Conservation (phyloP, 1,139 yeast genomes). For the Waltiozyma solani region DNA sequence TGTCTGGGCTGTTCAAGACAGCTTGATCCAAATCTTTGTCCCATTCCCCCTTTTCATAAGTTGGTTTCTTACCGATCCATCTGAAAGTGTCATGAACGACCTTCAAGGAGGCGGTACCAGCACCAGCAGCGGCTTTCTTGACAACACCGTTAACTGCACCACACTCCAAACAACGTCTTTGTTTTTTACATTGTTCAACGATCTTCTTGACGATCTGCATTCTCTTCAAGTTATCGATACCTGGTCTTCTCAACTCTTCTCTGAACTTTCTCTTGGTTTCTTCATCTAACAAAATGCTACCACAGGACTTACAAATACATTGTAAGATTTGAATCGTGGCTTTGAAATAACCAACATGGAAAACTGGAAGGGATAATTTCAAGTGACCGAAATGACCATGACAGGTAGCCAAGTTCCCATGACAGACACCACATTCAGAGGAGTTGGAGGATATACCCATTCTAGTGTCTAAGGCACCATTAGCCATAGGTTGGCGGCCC, state of each 20-base stretch:
- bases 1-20: conserved; percentile 66
- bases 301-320: conserved; percentile 86
- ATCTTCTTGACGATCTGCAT: conserved; percentile 81
- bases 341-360: conserved; percentile 95
- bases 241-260: conserved; percentile 75
- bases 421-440: conserved; percentile 82
- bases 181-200: conserved; percentile 90
- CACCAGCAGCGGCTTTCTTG: conserved; percentile 89
- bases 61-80: conserved; percentile 86
- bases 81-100: conserved; percentile 94
- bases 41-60: conserved; percentile 80
- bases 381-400: conserved; percentile 99
- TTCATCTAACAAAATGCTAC: conserved; percentile 68
- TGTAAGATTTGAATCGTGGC: conserved; percentile 84
- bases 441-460: conserved; percentile 93
- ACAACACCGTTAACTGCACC: conserved; percentile 92
- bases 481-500: conserved; percentile 68
- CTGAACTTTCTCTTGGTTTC: conserved; percentile 58
- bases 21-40: conserved; percentile 76
- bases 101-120: conserved; percentile 87
- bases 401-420: conserved; percentile 86
- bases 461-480: conserved; percentile 84
- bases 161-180: conserved; percentile 82
- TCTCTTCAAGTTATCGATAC: conserved; percentile 81
- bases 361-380: conserved; percentile 87